Percentiles rank a stretch among this genome's conserved stretches.
phyloP scores from a whole-genome alignment of 805 yeast genomes.

The Candida cerambycidarum region DNA sequence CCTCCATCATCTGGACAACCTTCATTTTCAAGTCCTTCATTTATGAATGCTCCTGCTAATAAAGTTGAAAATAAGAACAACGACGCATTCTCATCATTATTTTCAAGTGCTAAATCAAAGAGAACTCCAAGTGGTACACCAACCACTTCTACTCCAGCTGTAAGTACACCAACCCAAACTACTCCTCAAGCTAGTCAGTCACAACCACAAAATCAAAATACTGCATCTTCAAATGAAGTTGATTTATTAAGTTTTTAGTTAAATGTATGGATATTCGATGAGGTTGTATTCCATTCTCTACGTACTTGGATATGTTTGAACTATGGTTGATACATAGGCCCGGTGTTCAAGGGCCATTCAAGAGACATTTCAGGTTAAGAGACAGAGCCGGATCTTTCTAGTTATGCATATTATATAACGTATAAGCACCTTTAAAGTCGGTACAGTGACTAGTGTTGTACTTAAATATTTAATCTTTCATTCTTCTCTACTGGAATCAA shows the following conservation, averaged over 20 bases:
- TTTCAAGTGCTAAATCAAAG: slow-evolving; percentile 61
- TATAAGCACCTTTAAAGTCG: neutral
- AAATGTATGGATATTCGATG: neutral
- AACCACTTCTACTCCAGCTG: slow-evolving; percentile 1
- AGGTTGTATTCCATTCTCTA: neutral
- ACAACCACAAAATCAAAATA: slow-evolving; percentile 19
- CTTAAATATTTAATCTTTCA: slow-evolving; percentile 33
- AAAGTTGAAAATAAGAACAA: slow-evolving; percentile 43
- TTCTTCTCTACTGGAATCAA: slow-evolving; percentile 38
- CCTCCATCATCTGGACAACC: slow-evolving; percentile 8
- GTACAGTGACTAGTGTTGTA: too few species aligned
- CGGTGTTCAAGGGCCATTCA: too few species aligned
- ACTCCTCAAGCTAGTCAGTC: slow-evolving; percentile 8
- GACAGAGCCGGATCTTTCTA: slow-evolving; percentile 1
- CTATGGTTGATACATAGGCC: too few species aligned
- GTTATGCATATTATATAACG: slow-evolving; percentile 5
- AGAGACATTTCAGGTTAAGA: too few species aligned
- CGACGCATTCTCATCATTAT: slow-evolving; percentile 74
- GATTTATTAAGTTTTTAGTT: slow-evolving; percentile 47
- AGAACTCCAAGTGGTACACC: slow-evolving; percentile 18
- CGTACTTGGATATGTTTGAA: too few species aligned
- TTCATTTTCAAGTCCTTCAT: slow-evolving; percentile 7
- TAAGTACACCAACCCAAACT: slow-evolving; percentile 5
- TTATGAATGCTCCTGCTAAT: slow-evolving; percentile 26
- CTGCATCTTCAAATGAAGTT: slow-evolving; percentile 29